Evolutionary conservation across 805 yeast species (phyloP).

Genomic region (Kodamaea hsintzibuensis): DNA sequence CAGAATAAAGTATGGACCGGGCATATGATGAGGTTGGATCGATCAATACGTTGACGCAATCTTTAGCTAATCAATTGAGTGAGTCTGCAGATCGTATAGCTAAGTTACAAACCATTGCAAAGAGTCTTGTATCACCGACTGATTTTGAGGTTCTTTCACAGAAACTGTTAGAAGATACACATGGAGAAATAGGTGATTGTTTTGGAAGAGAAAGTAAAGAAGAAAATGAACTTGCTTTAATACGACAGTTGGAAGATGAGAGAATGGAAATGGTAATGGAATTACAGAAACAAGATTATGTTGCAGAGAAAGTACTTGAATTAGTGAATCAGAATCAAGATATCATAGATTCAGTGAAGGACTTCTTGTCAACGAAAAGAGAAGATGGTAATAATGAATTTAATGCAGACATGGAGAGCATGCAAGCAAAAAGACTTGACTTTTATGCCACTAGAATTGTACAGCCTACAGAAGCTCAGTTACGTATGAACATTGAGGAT

Average conservation of each 20-base stretch:
- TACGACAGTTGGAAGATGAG: conserved; percentile 26
- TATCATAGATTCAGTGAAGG: conserved; percentile 33
- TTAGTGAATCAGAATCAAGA: conserved; percentile 35
- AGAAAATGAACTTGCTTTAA: not conserved
- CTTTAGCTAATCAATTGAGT: conserved; percentile 18
- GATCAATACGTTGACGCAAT: conserved; percentile 18
- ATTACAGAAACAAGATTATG: conserved; percentile 40
- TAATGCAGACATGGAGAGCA: not conserved
- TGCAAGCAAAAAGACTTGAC: not conserved
- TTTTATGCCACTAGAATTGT: not conserved
- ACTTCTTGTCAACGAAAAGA: conserved; percentile 22
- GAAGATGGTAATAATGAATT: conserved; percentile 6
- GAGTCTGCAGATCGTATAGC: conserved; percentile 22
- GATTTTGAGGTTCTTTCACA: conserved; percentile 14
- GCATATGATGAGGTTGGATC: conserved; percentile 21
- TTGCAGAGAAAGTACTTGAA: conserved; percentile 31
- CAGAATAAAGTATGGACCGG: conserved; percentile 17
- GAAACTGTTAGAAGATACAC: not conserved
- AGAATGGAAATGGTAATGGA: conserved; percentile 35
- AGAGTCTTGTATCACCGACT: conserved; percentile 19
- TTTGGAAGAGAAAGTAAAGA: not conserved
- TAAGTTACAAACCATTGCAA: conserved; percentile 18
- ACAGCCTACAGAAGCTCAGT: conserved; percentile 6
- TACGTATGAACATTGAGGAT: conserved; percentile 4
- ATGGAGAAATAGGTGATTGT: not conserved